These are phyloP conservation scores for Pseudoturritis turrita DNA, from an alignment of 345 rosid genomes.

Conservation along the genomic window DNA sequence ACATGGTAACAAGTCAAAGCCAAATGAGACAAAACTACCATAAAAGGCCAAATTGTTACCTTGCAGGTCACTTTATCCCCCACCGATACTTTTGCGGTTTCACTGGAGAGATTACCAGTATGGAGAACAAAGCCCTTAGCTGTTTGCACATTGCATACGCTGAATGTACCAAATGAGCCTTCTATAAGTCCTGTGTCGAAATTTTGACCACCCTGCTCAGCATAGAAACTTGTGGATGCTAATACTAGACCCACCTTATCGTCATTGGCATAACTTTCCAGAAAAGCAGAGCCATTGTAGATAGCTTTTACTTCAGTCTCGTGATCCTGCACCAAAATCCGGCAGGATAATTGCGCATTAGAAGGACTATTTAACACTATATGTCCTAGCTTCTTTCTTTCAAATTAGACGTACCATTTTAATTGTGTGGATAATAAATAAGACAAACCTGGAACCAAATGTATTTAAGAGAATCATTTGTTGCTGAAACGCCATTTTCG, in stretches of 20 bases:
- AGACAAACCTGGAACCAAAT: slow-evolving; percentile 39
- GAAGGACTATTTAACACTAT: not conserved
- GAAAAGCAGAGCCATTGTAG: slow-evolving; percentile 59
- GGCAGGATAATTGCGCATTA: not conserved
- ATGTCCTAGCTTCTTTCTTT: not conserved
- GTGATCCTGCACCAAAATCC: slow-evolving; percentile 45
- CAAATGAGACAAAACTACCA: not conserved
- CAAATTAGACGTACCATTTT: not conserved
- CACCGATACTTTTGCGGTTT: slow-evolving; percentile 37
- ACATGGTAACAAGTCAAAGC: not conserved
- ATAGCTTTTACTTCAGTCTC: slow-evolving; percentile 62
- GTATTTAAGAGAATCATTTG: slow-evolving; percentile 67
- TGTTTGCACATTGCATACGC: slow-evolving; percentile 63
- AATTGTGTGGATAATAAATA: not conserved
- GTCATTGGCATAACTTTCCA: slow-evolving; percentile 41
- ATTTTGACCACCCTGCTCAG: slow-evolving; percentile 96
- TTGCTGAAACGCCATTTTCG: slow-evolving; percentile 49
- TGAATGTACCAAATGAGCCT: slow-evolving; percentile 58
- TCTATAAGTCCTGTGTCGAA: slow-evolving; percentile 66
- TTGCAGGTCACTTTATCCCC: slow-evolving; percentile 66
- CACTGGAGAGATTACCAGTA: slow-evolving; percentile 46
- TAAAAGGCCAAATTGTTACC: slow-evolving; percentile 32
- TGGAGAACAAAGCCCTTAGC: slow-evolving; percentile 76
- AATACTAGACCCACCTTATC: slow-evolving; percentile 59
- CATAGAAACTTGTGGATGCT: slow-evolving; percentile 70